phyloP scores from a whole-genome alignment of 2,329 filamentous ascomycete species.

The Cyphellophora europaea region DNA sequence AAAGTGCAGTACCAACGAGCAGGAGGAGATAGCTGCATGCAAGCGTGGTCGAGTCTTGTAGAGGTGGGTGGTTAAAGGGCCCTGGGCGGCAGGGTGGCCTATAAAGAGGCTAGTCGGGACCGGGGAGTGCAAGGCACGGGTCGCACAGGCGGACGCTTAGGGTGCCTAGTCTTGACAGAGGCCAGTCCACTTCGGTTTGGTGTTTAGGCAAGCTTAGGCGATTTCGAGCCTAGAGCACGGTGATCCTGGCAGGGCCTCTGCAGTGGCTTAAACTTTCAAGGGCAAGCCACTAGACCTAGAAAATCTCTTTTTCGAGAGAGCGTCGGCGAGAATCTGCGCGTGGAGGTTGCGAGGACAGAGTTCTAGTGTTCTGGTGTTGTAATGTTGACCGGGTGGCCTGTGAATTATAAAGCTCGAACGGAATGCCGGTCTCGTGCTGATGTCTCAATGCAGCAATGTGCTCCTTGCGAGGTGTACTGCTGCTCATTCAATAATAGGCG shows the following conservation, averaged over 20 bases:
- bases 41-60: too few species aligned
- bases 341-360: too few species aligned
- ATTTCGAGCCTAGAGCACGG: neutral
- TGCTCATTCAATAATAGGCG: neutral
- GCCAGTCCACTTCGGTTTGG: neutral
- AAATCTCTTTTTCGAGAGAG: too few species aligned
- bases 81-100: conserved; percentile 7
- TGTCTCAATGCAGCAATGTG: neutral
- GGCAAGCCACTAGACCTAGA: conserved; percentile 1
- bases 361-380: too few species aligned
- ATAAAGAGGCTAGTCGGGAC: conserved; percentile 3
- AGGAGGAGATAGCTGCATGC: too few species aligned
- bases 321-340: too few species aligned
- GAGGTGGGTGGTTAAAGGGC: too few species aligned
- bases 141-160: conserved; percentile 3
- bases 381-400: neutral
- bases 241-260: neutral
- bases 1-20: too few species aligned
- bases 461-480: neutral
- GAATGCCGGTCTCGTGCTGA: neutral
- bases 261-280: neutral
- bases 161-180: neutral
- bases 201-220: neutral
- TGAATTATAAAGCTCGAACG: conserved; percentile 1
- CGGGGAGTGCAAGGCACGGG: conserved; percentile 6